A percentile compares a stretch with the other conserved stretches of the same genome.
phyloP scores from a whole-genome alignment of 176 grass and related monocot genomes.

The Eragrostis nindensis region DNA sequence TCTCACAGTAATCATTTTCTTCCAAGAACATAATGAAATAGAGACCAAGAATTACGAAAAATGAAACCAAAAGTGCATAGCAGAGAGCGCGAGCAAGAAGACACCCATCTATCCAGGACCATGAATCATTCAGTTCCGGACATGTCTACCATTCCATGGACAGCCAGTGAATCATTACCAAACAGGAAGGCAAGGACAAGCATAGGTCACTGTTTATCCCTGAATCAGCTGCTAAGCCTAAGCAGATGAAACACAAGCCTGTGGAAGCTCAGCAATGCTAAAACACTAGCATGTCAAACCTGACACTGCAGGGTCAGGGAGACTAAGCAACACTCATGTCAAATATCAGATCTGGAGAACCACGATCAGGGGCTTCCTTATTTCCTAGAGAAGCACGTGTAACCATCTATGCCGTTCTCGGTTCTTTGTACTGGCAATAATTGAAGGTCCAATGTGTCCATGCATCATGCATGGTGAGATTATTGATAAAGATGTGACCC shows the following conservation, averaged over 20 bases:
- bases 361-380: slow-evolving; percentile 1
- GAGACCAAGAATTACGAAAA: neutral
- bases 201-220: slow-evolving; percentile 3
- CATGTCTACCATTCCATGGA: slow-evolving; percentile 39
- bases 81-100: slow-evolving; percentile 17
- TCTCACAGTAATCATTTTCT: too few species aligned
- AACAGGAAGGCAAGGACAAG: slow-evolving; percentile 16
- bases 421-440: slow-evolving; percentile 39
- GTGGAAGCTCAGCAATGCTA: slow-evolving; percentile 32
- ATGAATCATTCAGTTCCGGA: slow-evolving; percentile 35
- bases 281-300: neutral
- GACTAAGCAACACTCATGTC: slow-evolving; percentile 41
- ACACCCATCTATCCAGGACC: slow-evolving; percentile 33
- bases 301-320: slow-evolving; percentile 32
- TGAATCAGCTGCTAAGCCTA: slow-evolving; percentile 8
- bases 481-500: neutral
- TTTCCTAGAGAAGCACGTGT: neutral
- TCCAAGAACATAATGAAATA: too few species aligned
- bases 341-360: slow-evolving; percentile 40
- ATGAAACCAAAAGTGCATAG: neutral
- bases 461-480: slow-evolving; percentile 7
- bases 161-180: neutral
- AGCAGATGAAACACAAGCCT: slow-evolving; percentile 3
- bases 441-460: slow-evolving; percentile 34
- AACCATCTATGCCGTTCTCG: neutral